Evolutionary conservation across 768 basidiomycete species (phyloP), one percentile per base, ranked within the genome.

Genomic region (Lentinula aciculospora): DNA sequence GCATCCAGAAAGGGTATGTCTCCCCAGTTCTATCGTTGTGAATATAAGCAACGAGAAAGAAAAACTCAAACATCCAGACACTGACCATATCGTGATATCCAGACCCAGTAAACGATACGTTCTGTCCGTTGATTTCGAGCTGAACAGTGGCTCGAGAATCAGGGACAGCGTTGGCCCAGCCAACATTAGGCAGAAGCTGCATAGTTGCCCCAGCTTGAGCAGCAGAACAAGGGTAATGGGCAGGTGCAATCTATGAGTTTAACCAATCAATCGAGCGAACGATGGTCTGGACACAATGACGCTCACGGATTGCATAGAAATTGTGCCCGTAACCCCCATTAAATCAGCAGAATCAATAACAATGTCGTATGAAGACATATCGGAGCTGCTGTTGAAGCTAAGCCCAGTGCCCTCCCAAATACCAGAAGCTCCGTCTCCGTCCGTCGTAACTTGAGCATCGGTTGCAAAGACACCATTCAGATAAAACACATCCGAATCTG

Each of bases 101-200:
- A 8, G 55, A 54, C 13, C 53, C 53, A 23, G 53, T 55, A 42
- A 65, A 65, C 19, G 28, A 42, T 1, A 65, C 29, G 3, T 7
- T 36, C 0, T 46, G 56, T 2, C 60, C 60, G 7, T 36, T 42
- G 21, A 63, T 55, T 15, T 29, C 27, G 21, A 65, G 59, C 15
- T 63, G 27, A 19, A 63, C 61, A 27, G 37, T 32, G 15, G 62
- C 37, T 17, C 19, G 27, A 3, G 64, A 62, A 44, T 65, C 64
- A 10, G 64, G 61, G 19, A 65, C 13, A 13, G 59, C 60, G 21
- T 63, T 65, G n/a, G 61, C 56, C 64, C 63, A 65, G 1, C 64
- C 64, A 15, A 63, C 42, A 27, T 57, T 27, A 1, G 64, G 62
- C 17, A 57, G 45, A 9, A 62, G 29, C 8, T 56, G 19, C 50